Conservation (phyloP, 352 stramenopile species). For the Globisporangium solare region DNA sequence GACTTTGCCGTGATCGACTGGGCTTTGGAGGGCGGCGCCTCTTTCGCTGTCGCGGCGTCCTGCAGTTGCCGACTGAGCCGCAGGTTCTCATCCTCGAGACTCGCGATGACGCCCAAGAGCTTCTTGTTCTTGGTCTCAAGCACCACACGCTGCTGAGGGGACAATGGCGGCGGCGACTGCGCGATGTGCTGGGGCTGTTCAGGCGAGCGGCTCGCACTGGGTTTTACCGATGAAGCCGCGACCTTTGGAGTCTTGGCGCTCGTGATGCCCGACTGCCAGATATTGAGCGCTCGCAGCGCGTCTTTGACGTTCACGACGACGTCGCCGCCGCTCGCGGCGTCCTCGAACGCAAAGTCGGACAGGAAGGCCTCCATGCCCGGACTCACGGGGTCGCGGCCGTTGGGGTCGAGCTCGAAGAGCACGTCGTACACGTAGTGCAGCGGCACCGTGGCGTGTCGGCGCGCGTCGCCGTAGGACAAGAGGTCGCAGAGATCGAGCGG, state of each 20-base stretch:
- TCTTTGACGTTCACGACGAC: constrained; percentile 53
- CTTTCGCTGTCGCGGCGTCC: constrained; percentile 3
- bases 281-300: constrained; percentile 48
- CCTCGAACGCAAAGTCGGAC: constrained; percentile 41
- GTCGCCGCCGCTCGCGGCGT: constrained; percentile 14
- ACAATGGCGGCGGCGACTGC: too few relatives aligned
- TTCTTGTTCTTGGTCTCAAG: constrained; percentile 44
- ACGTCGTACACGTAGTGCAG: constrained; percentile 51
- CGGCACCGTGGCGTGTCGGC: constrained; percentile 29
- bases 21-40: background rate
- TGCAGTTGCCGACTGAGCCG: constrained; percentile 36
- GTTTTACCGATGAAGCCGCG: background rate
- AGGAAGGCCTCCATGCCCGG: constrained; percentile 52
- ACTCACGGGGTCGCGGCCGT: constrained; percentile 37
- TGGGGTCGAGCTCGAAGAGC: constrained; percentile 45
- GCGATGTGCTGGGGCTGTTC: background rate
- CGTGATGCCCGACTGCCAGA: constrained; percentile 30
- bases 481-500: constrained; percentile 51
- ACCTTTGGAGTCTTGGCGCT: background rate
- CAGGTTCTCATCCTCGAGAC: constrained; percentile 36
- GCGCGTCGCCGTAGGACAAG: constrained; percentile 42
- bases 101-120: constrained; percentile 34
- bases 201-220: background rate
- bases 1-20: too few relatives aligned
- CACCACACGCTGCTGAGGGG: background rate